phyloP scores from a whole-genome alignment of 768 basidiomycete species.

The Pleurotus ostreatus region DNA sequence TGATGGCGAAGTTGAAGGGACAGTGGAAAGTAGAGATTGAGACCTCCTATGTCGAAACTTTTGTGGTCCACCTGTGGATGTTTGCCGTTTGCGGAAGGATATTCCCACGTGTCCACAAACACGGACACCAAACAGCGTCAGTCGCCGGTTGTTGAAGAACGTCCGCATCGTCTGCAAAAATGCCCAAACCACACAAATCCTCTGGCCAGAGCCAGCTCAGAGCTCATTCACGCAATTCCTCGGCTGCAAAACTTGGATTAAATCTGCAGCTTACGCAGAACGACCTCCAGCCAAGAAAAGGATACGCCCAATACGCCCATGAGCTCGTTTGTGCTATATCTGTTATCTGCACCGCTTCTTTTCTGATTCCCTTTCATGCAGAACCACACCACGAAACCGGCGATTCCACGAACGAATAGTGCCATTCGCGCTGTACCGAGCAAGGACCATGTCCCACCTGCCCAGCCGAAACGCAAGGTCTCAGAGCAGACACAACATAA shows the following conservation, averaged over 20 bases:
- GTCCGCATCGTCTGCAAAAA: conserved; percentile 29
- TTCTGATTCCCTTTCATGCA: neutral
- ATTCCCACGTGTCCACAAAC: neutral
- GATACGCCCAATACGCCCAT: conserved; percentile 42
- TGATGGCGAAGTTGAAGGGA: conserved; percentile 23
- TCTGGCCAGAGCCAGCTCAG: conserved; percentile 44
- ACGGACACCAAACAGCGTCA: conserved; percentile 9
- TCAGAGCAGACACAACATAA: conserved; percentile 18
- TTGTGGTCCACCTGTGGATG: too few relatives aligned
- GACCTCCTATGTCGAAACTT: too few relatives aligned
- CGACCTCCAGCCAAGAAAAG: conserved; percentile 39
- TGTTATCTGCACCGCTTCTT: conserved; percentile 10
- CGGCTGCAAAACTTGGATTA: conserved; percentile 52
- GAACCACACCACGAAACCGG: conserved; percentile 1
- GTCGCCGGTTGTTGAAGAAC: conserved; percentile 1
- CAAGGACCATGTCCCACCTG: neutral
- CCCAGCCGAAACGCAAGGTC: conserved; percentile 19
- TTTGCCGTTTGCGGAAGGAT: too few relatives aligned
- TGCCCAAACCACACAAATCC: conserved; percentile 47
- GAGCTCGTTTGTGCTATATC: conserved; percentile 10
- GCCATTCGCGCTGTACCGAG: neutral
- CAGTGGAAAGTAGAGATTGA: too few relatives aligned
- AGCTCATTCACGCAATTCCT: conserved; percentile 62
- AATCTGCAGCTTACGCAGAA: conserved; percentile 72
- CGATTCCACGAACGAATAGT: conserved; percentile 4